A percentile compares a stretch with the other conserved stretches of the same genome.
Evolutionary conservation across 1,284 basidiomycete species (phyloP).

Genomic region (Cryptococcus sp.): DNA sequence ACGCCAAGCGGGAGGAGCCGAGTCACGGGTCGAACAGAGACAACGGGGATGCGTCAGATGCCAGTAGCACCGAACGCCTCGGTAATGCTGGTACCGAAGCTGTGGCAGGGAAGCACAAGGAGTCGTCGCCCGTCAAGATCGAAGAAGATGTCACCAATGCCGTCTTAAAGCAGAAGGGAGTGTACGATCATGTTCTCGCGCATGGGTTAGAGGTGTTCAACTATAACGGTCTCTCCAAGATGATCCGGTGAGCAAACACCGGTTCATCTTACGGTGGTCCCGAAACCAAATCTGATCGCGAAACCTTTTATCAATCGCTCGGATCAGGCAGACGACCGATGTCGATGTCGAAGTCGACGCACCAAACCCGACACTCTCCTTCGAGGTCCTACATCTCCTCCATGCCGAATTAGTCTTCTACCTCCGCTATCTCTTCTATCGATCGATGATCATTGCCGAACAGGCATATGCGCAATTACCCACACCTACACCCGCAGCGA

Average conservation of each 20-base stretch:
- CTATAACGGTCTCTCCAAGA: conserved; percentile 11
- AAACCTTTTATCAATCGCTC: no score
- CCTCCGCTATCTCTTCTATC: conserved; percentile 23
- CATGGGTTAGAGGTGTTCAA: conserved; percentile 30
- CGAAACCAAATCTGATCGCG: neutral
- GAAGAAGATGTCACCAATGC: neutral
- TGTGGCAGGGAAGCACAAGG: neutral
- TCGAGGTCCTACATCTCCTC: conserved; percentile 19
- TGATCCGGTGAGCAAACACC: conserved; percentile 5
- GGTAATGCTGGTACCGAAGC: neutral
- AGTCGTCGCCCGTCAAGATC: neutral
- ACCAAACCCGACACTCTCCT: conserved; percentile 12
- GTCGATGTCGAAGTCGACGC: no score
- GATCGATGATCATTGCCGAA: conserved; percentile 26
- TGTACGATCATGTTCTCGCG: conserved; percentile 13
- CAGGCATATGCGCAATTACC: conserved; percentile 9
- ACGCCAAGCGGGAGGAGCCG: conserved; percentile 5
- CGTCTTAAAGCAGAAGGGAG: conserved; percentile 5
- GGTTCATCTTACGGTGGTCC: neutral
- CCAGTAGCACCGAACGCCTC: neutral
- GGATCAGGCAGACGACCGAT: no score
- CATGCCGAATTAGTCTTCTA: conserved; percentile 21
- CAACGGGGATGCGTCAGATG: neutral
- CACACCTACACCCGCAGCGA: neutral
- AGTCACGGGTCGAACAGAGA: neutral